Conservation (phyloP, 164 flowering plant genomes). For the Vitis amurensis region DNA sequence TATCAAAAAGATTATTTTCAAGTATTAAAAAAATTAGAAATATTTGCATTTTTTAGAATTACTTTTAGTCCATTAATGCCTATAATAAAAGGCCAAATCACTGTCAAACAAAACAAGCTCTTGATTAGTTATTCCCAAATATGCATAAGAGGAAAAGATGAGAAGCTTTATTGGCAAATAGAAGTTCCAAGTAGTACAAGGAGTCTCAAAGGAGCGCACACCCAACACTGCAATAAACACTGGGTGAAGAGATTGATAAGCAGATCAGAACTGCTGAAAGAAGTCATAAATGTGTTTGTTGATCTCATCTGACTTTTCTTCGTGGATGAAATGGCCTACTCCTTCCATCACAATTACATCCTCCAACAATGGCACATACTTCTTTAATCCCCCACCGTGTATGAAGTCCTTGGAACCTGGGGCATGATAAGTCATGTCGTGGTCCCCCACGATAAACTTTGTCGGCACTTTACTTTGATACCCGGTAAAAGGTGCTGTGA, state of each 20-base stretch:
- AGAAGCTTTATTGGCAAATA: no score
- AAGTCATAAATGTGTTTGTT: slow-evolving; percentile 48
- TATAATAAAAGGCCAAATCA: no score
- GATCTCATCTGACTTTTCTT: slow-evolving; percentile 57
- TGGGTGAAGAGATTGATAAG: not conserved
- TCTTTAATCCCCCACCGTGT: slow-evolving; percentile 49
- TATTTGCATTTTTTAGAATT: no score
- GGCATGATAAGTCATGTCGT: slow-evolving; percentile 44
- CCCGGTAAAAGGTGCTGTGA: slow-evolving; percentile 62
- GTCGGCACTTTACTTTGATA: slow-evolving; percentile 48
- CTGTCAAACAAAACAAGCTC: no score
- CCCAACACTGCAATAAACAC: not conserved
- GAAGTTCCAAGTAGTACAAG: no score
- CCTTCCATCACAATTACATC: slow-evolving; percentile 66
- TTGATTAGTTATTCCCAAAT: no score
- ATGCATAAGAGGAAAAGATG: no score
- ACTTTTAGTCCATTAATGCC: no score
- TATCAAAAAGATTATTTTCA: no score
- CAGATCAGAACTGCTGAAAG: slow-evolving; percentile 36
- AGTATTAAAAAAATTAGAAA: no score
- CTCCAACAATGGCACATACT: slow-evolving; percentile 52
- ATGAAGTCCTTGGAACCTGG: slow-evolving; percentile 46
- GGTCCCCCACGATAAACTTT: slow-evolving; percentile 67
- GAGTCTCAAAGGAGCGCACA: no score
- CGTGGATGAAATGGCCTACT: slow-evolving; percentile 56